These are phyloP conservation scores for Oryza punctata DNA, from an alignment of 176 grass and related monocot species.

Conservation along the genomic window DNA sequence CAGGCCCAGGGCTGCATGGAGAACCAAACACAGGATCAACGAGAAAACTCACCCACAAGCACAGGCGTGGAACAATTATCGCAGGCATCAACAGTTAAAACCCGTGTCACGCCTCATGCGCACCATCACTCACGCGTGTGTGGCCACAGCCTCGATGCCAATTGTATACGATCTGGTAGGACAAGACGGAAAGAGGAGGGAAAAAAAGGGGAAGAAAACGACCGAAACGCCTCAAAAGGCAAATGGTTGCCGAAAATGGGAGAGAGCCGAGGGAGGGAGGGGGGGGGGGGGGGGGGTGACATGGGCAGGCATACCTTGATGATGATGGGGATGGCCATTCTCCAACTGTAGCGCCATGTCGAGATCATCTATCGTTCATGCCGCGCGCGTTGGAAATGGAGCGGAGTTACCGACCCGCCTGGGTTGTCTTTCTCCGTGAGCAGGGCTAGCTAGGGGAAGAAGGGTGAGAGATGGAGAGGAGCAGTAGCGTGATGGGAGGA, in stretches of 20 bases:
- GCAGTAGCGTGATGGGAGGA: background rate
- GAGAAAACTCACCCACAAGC: background rate
- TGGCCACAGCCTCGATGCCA: background rate
- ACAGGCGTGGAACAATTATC: background rate
- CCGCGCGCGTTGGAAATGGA: background rate
- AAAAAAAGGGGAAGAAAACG: background rate
- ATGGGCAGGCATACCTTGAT: conserved; percentile 8
- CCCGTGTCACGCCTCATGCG: background rate
- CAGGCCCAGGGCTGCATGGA: background rate
- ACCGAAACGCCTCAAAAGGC: background rate
- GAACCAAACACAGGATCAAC: background rate
- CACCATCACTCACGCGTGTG: background rate
- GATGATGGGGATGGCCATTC: conserved; percentile 35
- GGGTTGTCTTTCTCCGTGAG: background rate
- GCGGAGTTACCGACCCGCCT: background rate
- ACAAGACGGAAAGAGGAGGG: background rate
- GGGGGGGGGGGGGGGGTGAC: background rate
- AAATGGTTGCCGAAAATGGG: conserved; percentile 15
- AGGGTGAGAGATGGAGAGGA: background rate
- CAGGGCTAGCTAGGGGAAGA: background rate
- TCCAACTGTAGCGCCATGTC: conserved; percentile 52
- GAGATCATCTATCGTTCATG: conserved; percentile 24
- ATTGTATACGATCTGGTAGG: conserved; percentile 16
- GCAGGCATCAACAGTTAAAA: background rate
- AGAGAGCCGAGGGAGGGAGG: background rate